Evolutionary conservation across 208 protist species (phyloP).

Genomic region (Acanthamoeba royreba): DNA sequence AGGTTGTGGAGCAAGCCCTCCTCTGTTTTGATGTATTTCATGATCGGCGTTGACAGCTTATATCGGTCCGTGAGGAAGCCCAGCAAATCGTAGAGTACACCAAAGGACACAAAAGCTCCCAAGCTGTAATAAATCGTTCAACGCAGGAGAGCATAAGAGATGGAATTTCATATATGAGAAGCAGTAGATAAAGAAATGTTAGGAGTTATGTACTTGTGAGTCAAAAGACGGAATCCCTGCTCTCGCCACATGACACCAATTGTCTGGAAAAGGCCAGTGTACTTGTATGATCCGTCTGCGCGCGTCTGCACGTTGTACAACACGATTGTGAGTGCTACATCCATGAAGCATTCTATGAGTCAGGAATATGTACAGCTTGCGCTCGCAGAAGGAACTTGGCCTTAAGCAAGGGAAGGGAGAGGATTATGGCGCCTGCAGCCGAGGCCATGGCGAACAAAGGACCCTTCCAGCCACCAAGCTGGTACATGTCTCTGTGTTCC

Average conservation of each 20-base stretch:
- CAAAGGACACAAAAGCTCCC: neutral
- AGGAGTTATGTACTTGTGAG: neutral
- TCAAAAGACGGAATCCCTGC: neutral
- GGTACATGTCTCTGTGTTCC: neutral
- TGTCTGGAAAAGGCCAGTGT: neutral
- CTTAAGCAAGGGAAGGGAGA: neutral
- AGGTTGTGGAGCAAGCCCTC: neutral
- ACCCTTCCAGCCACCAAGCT: neutral
- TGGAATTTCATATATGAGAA: no score
- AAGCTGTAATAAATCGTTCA: neutral
- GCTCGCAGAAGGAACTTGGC: neutral
- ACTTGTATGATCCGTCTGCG: neutral
- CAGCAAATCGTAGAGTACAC: neutral
- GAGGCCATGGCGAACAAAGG: neutral
- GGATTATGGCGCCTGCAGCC: neutral
- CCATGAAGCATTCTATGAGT: no score
- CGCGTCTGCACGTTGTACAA: neutral
- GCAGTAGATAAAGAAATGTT: no score
- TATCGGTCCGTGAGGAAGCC: neutral
- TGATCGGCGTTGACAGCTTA: neutral
- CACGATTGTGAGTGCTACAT: no score
- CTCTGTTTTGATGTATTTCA: neutral
- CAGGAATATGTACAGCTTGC: neutral
- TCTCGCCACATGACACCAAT: neutral
- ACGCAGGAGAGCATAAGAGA: neutral